Evolutionary conservation across 352 stramenopile species (phyloP), one percentile per base, ranked within the genome.

Genomic region (Phytophthora colocasiae): DNA sequence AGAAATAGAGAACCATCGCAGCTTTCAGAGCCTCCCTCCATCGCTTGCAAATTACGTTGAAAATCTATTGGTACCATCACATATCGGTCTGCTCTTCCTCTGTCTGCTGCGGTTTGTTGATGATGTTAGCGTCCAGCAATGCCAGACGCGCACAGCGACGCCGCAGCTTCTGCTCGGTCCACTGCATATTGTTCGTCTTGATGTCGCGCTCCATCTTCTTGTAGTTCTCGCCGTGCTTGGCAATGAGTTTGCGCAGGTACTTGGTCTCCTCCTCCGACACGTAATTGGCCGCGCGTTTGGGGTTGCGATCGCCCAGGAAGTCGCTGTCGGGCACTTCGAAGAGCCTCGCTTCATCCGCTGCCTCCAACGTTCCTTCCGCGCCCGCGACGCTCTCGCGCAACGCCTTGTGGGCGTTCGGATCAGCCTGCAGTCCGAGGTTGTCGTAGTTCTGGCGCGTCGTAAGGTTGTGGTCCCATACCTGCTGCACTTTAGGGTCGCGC

Each of bases 151-250:
- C 86, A 61, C 84, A 95, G 43, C 86, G 86, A 36, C 74, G 63
- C 65, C 82, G 80, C 36, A 95, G 71, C 63, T 92, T 93, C 47
- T 78, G 72, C 52, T 75, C 83, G 12, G 86, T 93, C 86, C 86
- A 95, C 74, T 95, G 86, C 81, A 89, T 87, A 56, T 86, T 86
- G 80, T 95, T 95, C 39, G 69, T 79, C 77, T 95, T 95, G 64
- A 95, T 89, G 49, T 95, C 86, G 55, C 84, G 79, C 64, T 71
- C 78, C 86, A 95, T 95, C 66, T 82, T 85, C 55, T 80, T 79
- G 75, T 80, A 91, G 73, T 91, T 52, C 27, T 95, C 81, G 47
- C 77, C 78, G 60, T 93, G 71, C 68, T 93, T 95, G 58, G 78
- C 78, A 15, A 91, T 63, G 17, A 91, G 77, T 45, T 73, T 78